These are phyloP conservation scores for Zygotorulaspora chibaensis DNA, from an alignment of 805 yeast genomes.

Conservation along the genomic window DNA sequence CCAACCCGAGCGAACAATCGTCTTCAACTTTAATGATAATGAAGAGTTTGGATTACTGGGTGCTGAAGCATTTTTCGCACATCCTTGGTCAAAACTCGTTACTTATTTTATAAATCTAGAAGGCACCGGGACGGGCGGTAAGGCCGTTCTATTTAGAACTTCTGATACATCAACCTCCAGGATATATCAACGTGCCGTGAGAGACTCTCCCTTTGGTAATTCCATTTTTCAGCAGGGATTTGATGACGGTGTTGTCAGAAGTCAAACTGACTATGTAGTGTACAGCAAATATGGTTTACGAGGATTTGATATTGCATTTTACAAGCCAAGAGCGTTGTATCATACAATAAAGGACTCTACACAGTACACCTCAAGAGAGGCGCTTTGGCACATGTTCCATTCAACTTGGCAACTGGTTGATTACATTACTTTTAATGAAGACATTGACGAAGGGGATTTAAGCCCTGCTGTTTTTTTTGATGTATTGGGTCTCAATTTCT, in stretches of 20 bases:
- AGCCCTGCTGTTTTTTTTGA: conserved; percentile 61
- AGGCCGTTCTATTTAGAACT: conserved; percentile 78
- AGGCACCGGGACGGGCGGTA: conserved; percentile 91
- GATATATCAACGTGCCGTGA: conserved; percentile 49
- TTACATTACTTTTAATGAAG: conserved; percentile 41
- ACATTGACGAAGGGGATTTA: conserved; percentile 30
- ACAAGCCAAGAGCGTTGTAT: conserved; percentile 75
- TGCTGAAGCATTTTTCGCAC: conserved; percentile 66
- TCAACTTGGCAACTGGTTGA: conserved; percentile 58
- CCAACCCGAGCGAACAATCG: conserved; percentile 65
- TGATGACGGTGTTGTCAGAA: conserved; percentile 60
- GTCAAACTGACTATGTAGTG: conserved; percentile 83
- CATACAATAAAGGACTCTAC: conserved; percentile 76
- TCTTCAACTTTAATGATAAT: conserved; percentile 83
- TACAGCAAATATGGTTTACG: conserved; percentile 64
- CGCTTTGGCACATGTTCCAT: conserved; percentile 82
- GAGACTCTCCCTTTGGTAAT: conserved; percentile 64
- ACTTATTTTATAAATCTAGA: conserved; percentile 74
- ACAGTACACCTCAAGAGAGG: conserved; percentile 55
- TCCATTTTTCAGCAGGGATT: conserved; percentile 85
- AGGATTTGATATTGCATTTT: conserved; percentile 89
- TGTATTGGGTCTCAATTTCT: conserved; percentile 53
- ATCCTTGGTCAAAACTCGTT: conserved; percentile 64
- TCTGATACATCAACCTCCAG: conserved; percentile 69
- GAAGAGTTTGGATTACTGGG: conserved; percentile 89